Evolutionary conservation across 2,329 filamentous ascomycete species (phyloP), one percentile per base, ranked within the genome.

Genomic region (Incumbomyces lentus): DNA sequence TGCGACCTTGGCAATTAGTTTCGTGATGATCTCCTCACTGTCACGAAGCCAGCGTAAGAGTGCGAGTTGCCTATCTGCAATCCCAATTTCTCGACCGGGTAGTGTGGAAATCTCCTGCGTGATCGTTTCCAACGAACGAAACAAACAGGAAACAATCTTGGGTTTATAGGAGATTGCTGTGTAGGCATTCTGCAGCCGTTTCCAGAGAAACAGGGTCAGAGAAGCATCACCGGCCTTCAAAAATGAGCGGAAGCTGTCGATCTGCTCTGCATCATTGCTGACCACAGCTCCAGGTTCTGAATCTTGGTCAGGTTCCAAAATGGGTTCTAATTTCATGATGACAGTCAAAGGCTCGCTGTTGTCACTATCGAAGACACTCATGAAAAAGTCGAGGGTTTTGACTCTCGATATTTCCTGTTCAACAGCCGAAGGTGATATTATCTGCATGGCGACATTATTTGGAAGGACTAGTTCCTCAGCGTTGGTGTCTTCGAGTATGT

Each of bases 301-400:
- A 51, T 49, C 31, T 59, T 55, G 13, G 47, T 26, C 31, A 59
- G 84, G 81, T 52, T 95, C 90, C 4, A 98, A 71, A 8, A 98
- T 84, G 3, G 92, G 92, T 59, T 98, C 92, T 31, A 98, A 69
- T 22, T 82, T 92, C 59, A 95, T 88, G 49, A 98, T 95, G 16
- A 95, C 79, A 4, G 82, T 76, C 11, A 90, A 76, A 0, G 90
- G 86, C 55, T 95, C 82, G 39, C 82, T 80, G 49, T 82, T 77
- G 48, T 92, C 84, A 32, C 88, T 81, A 49, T 86, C 84, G 61
- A 96, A 96, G 1, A 98, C 77, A 32, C 82, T 86, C 42, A 88
- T 74, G 64, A 98, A 96, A 63, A 96, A 96, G 60, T 95, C 90
- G 78, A 94, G 92, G 0, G 90, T 96, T 12, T 86, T 95, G 30